Conservation (phyloP, 2,329 filamentous ascomycete genomes). For the Tolypocladium album region DNA sequence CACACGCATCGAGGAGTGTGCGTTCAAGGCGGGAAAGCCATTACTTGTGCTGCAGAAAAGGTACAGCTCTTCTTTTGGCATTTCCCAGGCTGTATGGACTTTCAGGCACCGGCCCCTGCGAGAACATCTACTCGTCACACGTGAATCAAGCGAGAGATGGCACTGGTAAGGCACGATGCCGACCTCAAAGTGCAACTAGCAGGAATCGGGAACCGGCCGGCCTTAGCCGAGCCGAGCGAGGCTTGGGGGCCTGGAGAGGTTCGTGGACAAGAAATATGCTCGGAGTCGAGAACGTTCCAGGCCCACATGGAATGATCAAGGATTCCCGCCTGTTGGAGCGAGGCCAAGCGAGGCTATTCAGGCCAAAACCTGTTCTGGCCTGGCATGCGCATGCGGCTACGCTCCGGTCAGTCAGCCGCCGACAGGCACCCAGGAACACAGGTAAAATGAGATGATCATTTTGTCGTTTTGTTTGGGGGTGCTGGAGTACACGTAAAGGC, state of each 20-base stretch:
- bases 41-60: background rate
- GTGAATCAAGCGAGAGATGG: background rate
- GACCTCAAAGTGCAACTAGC: background rate
- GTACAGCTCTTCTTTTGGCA: background rate
- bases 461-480: background rate
- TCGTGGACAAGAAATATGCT: background rate
- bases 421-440: background rate
- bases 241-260: background rate
- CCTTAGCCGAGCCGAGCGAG: background rate
- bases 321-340: background rate
- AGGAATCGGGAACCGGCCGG: background rate
- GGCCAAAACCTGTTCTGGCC: background rate
- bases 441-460: background rate
- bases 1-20: no score
- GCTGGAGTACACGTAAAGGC: background rate
- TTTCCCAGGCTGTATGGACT: no score
- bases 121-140: background rate
- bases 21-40: no score
- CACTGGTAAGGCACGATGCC: background rate
- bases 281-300: constrained; percentile 2
- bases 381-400: background rate
- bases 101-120: background rate
- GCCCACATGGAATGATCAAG: background rate
- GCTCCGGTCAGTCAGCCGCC: background rate
- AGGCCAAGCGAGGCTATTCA: background rate